Evolutionary conservation across 345 rosid genomes (phyloP).

Genomic region (Pistacia integerrima): DNA sequence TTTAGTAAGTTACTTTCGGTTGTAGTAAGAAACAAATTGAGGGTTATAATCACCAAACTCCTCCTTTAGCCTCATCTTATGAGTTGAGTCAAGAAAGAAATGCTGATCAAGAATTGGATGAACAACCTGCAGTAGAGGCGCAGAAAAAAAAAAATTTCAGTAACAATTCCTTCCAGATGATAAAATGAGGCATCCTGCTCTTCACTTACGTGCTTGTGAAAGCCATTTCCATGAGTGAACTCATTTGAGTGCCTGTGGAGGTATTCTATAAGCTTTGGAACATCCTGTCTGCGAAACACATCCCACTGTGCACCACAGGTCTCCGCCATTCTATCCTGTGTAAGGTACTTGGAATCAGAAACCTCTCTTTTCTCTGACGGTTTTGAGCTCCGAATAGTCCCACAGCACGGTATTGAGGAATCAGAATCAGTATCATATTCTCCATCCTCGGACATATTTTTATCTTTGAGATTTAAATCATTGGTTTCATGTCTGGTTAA

Average conservation of each 20-base stretch:
- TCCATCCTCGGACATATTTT: slow-evolving; percentile 28
- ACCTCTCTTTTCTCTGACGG: slow-evolving; percentile 33
- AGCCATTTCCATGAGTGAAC: slow-evolving; percentile 41
- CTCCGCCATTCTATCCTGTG: slow-evolving; percentile 36
- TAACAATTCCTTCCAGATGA: slow-evolving; percentile 12
- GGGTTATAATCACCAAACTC: slow-evolving; percentile 64
- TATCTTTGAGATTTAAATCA: slow-evolving; percentile 22
- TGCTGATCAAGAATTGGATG: slow-evolving; percentile 88
- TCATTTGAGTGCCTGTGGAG: slow-evolving; percentile 65
- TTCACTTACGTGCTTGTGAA: slow-evolving; percentile 55
- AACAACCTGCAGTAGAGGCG: slow-evolving; percentile 49
- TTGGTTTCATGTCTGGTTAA: slow-evolving; percentile 27
- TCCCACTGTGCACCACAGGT: slow-evolving; percentile 91
- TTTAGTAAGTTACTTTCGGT: not conserved
- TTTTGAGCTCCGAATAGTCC: slow-evolving; percentile 33
- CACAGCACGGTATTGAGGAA: slow-evolving; percentile 37
- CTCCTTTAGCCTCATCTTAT: slow-evolving; percentile 81
- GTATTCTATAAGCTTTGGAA: slow-evolving; percentile 77
- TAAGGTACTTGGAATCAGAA: slow-evolving; percentile 23
- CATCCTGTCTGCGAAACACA: slow-evolving; percentile 88
- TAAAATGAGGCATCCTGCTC: not conserved
- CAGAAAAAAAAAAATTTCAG: slow-evolving; percentile 12
- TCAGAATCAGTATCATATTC: slow-evolving; percentile 47
- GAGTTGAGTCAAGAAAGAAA: slow-evolving; percentile 74
- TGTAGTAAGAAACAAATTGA: not conserved